Evolutionary conservation across 768 basidiomycete genomes (phyloP), one percentile per base, ranked within the genome.

Genomic region (Porpolomopsis calyptriformis): DNA sequence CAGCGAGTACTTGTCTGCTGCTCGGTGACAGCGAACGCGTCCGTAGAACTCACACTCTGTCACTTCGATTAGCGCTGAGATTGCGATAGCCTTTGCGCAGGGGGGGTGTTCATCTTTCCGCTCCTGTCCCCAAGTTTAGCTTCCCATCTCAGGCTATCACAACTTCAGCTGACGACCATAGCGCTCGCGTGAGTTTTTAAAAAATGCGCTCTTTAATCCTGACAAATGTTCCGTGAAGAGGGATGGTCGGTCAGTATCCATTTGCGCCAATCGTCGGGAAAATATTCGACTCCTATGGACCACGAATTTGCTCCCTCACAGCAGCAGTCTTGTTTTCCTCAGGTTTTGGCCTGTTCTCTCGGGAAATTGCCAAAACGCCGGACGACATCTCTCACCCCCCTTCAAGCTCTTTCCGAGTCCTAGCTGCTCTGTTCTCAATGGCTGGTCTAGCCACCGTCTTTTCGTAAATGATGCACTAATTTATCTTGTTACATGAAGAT

Each of bases 211-310:
- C 20, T 45, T 20, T 23, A 19, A 14, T 40, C 50, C 12, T 47
- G 34, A 52, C 43, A 52, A 11, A 47, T 26, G 50, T 47, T 24
- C 24, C 43, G 38, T 10, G 27, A 43, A 89, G 87, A n/a, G 87
- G 82, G 2, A 78, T 90, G 73, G 73, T 79, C 50, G 82, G 84
- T 4, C 85, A 89, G 64, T 89, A 90, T 59, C 84, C 85, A 2
- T 69, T 85, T 48, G 75, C 82, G 16, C 77, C 78, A 1, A 12
- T 85, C 1, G 77, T 81, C 34, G 87, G 87, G 38, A 80, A 76
- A 50, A 57, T 80, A 2, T 68, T 85, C 34, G 87, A 90, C 61
- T 55, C 55, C 31, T 71, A 77, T 54, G 87, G 87, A 0, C 77
- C 86, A 27, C 73, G 81, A 58, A 57, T 68, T 3, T 83, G 79